These are phyloP conservation scores for Microsporum audouinii DNA, from an alignment of 2,329 filamentous ascomycete species.

Conservation along the genomic window DNA sequence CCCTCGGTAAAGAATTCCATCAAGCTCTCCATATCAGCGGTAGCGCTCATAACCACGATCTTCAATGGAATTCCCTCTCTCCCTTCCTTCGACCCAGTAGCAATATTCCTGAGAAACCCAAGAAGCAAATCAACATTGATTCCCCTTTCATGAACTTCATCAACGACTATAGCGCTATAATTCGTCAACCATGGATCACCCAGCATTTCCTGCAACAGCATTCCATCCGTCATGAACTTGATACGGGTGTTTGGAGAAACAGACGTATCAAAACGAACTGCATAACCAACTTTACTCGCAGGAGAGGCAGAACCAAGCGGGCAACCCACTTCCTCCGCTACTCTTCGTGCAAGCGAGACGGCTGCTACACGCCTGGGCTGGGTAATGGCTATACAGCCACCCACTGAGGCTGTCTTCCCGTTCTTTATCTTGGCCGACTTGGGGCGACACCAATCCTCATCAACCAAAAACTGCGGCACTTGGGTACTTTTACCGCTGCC, in stretches of 20 bases:
- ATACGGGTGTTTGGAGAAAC: conserved; percentile 71
- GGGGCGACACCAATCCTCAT: conserved; percentile 65
- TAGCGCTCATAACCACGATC: conserved; percentile 93
- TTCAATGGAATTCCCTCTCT: conserved; percentile 67
- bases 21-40: conserved; percentile 73
- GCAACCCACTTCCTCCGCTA: conserved; percentile 69
- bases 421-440: conserved; percentile 41
- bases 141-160: conserved; percentile 94
- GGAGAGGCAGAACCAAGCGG: conserved; percentile 49
- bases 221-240: conserved; percentile 93
- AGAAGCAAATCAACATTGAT: conserved; percentile 86
- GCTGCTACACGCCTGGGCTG: conserved; percentile 90
- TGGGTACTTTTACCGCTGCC: conserved; percentile 96
- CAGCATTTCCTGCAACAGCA: conserved; percentile 87
- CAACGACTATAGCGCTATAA: conserved; percentile 84
- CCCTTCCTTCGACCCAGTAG: conserved; percentile 47
- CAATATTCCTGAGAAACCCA: conserved; percentile 73
- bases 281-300: conserved; percentile 68
- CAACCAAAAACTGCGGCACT: conserved; percentile 76
- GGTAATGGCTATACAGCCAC: conserved; percentile 81
- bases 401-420: conserved; percentile 38
- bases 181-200: conserved; percentile 68
- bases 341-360: conserved; percentile 76
- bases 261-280: conserved; percentile 84
- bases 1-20: conserved; percentile 56